phyloP scores from a whole-genome alignment of 2,329 filamentous ascomycete genomes.

The Scopulariopsis brevicaulis region DNA sequence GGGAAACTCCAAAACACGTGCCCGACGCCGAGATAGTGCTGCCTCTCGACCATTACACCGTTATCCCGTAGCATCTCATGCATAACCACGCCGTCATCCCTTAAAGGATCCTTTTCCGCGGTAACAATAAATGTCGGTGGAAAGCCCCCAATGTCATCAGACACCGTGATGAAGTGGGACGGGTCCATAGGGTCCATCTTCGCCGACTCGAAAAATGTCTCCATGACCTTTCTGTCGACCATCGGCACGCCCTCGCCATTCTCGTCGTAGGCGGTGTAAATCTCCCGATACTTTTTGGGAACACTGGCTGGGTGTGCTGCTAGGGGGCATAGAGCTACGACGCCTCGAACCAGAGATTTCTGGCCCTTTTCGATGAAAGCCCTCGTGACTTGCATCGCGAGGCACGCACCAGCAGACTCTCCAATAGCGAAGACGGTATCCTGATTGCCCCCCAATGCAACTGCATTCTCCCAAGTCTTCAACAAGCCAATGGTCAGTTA shows the following conservation, averaged over 20 bases:
- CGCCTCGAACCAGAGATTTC: too few relatives aligned
- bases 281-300: neutral
- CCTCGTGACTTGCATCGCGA: too few relatives aligned
- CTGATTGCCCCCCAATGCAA: too few relatives aligned
- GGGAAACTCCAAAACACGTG: too few relatives aligned
- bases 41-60: too few relatives aligned
- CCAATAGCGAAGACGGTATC: too few relatives aligned
- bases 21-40: too few relatives aligned
- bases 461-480: too few relatives aligned
- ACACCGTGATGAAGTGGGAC: neutral
- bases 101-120: neutral
- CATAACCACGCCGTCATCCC: neutral
- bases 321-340: too few relatives aligned
- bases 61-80: neutral
- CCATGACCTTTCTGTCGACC: neutral
- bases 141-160: neutral
- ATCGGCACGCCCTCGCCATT: neutral
- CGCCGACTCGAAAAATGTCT: neutral
- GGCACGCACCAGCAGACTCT: too few relatives aligned
- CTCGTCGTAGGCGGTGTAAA: neutral
- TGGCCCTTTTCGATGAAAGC: too few relatives aligned
- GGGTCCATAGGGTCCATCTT: neutral
- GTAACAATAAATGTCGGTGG: neutral
- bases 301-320: neutral
- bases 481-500: too few relatives aligned